Evolutionary conservation across 108 stramenopile species (phyloP).

Genomic region (Pseudonitzschia multiseries): DNA sequence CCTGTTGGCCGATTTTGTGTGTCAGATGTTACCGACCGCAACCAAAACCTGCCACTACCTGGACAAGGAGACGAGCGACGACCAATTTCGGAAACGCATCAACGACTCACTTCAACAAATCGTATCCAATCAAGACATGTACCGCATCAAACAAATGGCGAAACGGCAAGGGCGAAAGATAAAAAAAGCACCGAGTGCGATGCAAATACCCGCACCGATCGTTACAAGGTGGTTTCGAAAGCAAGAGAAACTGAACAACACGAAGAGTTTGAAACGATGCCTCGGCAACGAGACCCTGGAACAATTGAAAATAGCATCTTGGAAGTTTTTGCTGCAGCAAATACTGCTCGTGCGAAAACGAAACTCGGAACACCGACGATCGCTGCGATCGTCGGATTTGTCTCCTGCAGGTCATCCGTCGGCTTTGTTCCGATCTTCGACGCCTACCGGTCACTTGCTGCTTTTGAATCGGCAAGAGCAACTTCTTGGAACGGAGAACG

Average conservation of each 20-base stretch:
- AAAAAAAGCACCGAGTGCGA: not conserved
- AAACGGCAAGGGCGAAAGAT: not conserved
- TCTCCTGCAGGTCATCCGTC: not conserved
- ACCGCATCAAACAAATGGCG: slow-evolving; percentile 7
- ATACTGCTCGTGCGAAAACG: not conserved
- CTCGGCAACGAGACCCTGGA: not conserved
- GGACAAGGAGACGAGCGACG: not conserved
- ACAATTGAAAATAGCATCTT: not conserved
- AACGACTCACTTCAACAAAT: not conserved
- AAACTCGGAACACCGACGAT: not conserved
- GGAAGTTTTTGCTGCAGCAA: slow-evolving; percentile 10
- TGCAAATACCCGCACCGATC: not conserved
- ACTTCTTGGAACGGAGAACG: not conserved
- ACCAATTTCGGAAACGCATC: not conserved
- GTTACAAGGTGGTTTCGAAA: not conserved
- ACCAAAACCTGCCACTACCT: slow-evolving; percentile 6
- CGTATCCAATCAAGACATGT: not conserved
- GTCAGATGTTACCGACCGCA: slow-evolving; percentile 12
- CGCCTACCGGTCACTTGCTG: not conserved
- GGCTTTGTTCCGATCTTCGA: not conserved
- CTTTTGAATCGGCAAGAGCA: not conserved
- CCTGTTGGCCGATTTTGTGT: slow-evolving; percentile 3
- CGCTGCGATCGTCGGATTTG: not conserved
- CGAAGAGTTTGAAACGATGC: slow-evolving; percentile 5
- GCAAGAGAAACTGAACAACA: not conserved